Base-by-base conservation (phyloP, 495 filamentous ascomycete genomes). In the Emericellopsis terricola region DNA sequence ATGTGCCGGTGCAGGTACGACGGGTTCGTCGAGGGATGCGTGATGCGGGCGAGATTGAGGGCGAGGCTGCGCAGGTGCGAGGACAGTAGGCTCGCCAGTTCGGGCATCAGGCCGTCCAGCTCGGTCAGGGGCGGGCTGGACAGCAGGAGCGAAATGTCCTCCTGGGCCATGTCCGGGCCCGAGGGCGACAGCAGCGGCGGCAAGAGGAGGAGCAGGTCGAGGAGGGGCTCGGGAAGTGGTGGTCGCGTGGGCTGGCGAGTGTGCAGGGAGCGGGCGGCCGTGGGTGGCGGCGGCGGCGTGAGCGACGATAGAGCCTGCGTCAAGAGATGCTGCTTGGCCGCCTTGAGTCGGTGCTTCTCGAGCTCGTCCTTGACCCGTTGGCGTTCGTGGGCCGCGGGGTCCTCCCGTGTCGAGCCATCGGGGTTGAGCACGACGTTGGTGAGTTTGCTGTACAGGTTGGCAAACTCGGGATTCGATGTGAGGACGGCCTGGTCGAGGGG, bases 401-500 rank as follows among this genome's bases (percentile, higher is more conserved):
- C 53, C 21, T 64, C 56, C 42, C 63, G 68, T 0, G 72, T 76
- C 10, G 73, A 75, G 10, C 66, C 73, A 60, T 77, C 65, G 0
- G 64, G 50, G 37, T 74, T 72, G 16, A 81, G 56, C 6, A 77
- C 46, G 0, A 53, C 61, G 1, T 55, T 63, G 0, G 73, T 73
- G 5, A 81, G 44, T 13, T 64, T 68, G 13, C 68, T 61, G 46
- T 78, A 73, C 1, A 81, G 57, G 18, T 54, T 58, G 33, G 73
- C 69, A 41, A 81, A 81, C 29, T 72, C 59, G 15, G 73, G 73
- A 37, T 79, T 80, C 18, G 57, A 59, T 32, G 68, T 55, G 2
- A 81, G 54, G 30, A 81, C 60, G 1, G 59, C 47, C 17, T 69
- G 62, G 19, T 80, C 73, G 33, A 78, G 61, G 5, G 71, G 73